A percentile compares a stretch with the other conserved stretches of the same genome.
These are phyloP conservation scores for Neurospora crassa DNA, from an alignment of 2,329 filamentous ascomycete genomes.

Conservation along the genomic window DNA sequence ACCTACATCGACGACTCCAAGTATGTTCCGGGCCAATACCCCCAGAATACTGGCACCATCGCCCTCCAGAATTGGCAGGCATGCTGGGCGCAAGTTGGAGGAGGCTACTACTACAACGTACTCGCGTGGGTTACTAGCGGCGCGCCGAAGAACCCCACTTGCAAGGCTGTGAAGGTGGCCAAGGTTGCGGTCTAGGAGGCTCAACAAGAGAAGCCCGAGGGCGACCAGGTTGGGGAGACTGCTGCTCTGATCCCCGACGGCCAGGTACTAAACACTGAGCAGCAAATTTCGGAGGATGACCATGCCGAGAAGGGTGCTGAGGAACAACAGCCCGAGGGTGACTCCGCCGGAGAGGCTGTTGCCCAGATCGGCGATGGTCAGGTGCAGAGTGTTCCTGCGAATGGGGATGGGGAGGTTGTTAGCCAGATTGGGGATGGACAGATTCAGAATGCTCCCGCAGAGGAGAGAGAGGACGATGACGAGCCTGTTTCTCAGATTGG, in stretches of 20 bases:
- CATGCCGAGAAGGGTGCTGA: not conserved
- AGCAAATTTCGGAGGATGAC: not conserved
- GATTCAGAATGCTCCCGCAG: not conserved
- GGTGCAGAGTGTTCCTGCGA: not conserved
- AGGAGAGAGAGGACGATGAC: not conserved
- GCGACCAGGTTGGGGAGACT: not conserved
- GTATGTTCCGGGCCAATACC: slow-evolving; percentile 5
- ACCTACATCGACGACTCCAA: slow-evolving; percentile 7
- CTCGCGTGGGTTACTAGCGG: slow-evolving; percentile 11
- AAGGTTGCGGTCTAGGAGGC: slow-evolving; percentile 4
- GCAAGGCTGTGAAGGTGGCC: slow-evolving; percentile 7
- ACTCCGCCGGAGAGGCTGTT: not conserved
- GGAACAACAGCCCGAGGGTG: not conserved
- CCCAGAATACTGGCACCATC: not conserved
- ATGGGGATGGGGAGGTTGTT: not conserved
- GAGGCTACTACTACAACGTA: slow-evolving; percentile 9
- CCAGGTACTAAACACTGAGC: not conserved
- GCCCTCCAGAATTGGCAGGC: slow-evolving; percentile 7
- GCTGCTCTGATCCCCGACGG: not conserved
- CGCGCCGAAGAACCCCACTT: slow-evolving; percentile 11
- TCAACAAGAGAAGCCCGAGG: not conserved
- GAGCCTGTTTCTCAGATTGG: not conserved
- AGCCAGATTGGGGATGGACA: not conserved
- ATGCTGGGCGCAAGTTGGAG: slow-evolving; percentile 9
- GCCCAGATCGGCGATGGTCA: not conserved